A percentile compares a stretch with the other conserved stretches of the same genome.
phyloP scores from a whole-genome alignment of 2,329 filamentous ascomycete genomes.

The Ambrosiella beaveri region DNA sequence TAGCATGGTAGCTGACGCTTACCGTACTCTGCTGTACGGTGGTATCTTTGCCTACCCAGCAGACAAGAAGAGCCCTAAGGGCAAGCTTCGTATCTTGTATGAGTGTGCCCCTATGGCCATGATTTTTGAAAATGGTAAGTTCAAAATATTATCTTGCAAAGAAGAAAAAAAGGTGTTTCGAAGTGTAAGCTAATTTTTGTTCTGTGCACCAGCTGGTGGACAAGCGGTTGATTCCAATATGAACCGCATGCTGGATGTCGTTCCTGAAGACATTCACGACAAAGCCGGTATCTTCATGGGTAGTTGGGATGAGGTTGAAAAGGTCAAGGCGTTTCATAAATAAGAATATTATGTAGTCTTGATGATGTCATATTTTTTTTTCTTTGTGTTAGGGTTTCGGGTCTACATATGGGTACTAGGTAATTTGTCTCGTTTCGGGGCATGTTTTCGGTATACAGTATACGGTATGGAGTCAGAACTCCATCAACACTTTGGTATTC shows the following conservation, averaged over 20 bases:
- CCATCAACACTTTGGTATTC: too few species aligned
- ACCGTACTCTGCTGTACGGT: constrained; percentile 85
- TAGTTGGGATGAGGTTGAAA: constrained; percentile 86
- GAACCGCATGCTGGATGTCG: constrained; percentile 74
- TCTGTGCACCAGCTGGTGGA: constrained; percentile 50
- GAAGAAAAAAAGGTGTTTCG: constrained; percentile 4
- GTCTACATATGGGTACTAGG: too few species aligned
- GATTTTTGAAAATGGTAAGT: constrained; percentile 91
- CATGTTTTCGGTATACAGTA: too few species aligned
- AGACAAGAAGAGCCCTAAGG: constrained; percentile 96
- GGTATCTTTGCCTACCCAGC: constrained; percentile 96
- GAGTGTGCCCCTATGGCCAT: constrained; percentile 98
- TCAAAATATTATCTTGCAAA: background rate
- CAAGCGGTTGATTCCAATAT: constrained; percentile 84
- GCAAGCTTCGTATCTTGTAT: constrained; percentile 91
- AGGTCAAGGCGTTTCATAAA: constrained; percentile 73
- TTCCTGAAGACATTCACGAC: constrained; percentile 88
- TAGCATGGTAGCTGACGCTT: constrained; percentile 96
- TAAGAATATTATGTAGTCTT: background rate
- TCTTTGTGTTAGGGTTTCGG: background rate
- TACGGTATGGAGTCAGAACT: too few species aligned
- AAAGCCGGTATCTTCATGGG: constrained; percentile 91
- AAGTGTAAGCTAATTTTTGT: background rate
- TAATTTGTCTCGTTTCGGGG: too few species aligned
- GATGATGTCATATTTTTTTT: constrained; percentile 2